phyloP scores from a whole-genome alignment of 2,329 filamentous ascomycete species.

The Domatiomyces catenatus region DNA sequence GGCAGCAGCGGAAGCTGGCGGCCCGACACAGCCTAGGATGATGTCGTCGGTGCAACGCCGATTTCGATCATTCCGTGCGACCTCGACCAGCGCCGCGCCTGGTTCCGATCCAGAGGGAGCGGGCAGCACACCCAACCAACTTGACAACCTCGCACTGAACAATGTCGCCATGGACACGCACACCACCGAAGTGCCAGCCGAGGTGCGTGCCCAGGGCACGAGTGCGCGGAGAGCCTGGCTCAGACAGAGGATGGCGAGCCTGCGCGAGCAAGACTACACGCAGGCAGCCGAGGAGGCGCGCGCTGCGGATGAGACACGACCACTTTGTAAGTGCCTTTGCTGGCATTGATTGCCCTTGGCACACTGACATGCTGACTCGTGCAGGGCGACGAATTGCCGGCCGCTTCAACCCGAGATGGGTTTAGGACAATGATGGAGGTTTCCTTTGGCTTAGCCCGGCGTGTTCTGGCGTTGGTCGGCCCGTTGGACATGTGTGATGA shows the following conservation, averaged over 20 bases:
- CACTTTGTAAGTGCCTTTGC: constrained; percentile 9
- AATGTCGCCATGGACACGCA: not conserved
- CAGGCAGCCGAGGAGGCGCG: constrained; percentile 10
- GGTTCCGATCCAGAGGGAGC: not conserved
- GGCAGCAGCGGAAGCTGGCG: not conserved
- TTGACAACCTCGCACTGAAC: not conserved
- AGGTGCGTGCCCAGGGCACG: constrained; percentile 12
- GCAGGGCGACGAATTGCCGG: constrained; percentile 11
- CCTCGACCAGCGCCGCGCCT: not conserved
- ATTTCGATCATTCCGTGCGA: not conserved
- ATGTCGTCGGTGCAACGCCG: not conserved
- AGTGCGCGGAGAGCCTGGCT: constrained; percentile 15
- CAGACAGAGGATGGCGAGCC: constrained; percentile 11
- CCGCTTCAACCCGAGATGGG: constrained; percentile 9
- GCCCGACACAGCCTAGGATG: no score
- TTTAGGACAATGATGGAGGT: constrained; percentile 2
- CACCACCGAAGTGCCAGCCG: constrained; percentile 8
- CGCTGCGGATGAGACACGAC: constrained; percentile 7
- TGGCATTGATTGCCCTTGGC: not conserved
- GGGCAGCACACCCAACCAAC: not conserved
- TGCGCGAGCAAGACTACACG: constrained; percentile 11
- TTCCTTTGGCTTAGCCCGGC: constrained; percentile 9
- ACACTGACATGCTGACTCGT: not conserved
- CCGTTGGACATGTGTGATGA: not conserved
- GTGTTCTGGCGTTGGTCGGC: not conserved